Base-by-base conservation (phyloP, 257 asterid species). In the Euphrasia confusa region DNA sequence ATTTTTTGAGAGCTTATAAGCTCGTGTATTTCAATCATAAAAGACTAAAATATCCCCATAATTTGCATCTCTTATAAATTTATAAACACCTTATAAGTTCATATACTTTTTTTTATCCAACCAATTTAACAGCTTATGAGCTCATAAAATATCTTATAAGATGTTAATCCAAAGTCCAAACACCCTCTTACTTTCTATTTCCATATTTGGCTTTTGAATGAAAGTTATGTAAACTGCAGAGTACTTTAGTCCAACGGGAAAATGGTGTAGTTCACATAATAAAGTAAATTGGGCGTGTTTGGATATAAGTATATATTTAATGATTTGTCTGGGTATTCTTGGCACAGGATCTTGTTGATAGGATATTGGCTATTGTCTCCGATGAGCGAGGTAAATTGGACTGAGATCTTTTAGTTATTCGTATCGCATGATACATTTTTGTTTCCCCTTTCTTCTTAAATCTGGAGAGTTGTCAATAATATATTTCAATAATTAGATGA, bases 321-420 rank as follows among this genome's bases (percentile, higher is more conserved):
- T 71, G 57, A 55, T 61, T 58, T 57, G 33, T 58, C 8, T 52
- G 64, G 48, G 64, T 52, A 65, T 21, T 37, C 53, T 54, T 56
- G 48, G 63, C 72, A 60, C 84, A 94, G 99, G 97, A 94, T 80
- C 99, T 94, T 70, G 87, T 88, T 74, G 97, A 94, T 69, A 84
- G 99, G 60, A 81, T 94, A 78, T 63, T 90, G 78, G 80, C 83
- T 47, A 67, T 78, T 57, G 83, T 94, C 57, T 79, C 99, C 4
- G 95, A 87, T 70, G 99, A 87, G 18, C 78, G 80, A 84, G 99
- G 99, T 90, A 81, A 72, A 65, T 58, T 50, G 42, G 30, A 14
- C 68, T 40, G 44, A 4, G 21, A 26, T 48, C 61, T 21, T 60
- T 42, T 53, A 14, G 57, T 33, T 67, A 10, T 58, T 64, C 53